Evolutionary conservation across 192 early-diverging fungal species (phyloP), one percentile per base, ranked within the genome.

Genomic region (Rhizophagus sp.): DNA sequence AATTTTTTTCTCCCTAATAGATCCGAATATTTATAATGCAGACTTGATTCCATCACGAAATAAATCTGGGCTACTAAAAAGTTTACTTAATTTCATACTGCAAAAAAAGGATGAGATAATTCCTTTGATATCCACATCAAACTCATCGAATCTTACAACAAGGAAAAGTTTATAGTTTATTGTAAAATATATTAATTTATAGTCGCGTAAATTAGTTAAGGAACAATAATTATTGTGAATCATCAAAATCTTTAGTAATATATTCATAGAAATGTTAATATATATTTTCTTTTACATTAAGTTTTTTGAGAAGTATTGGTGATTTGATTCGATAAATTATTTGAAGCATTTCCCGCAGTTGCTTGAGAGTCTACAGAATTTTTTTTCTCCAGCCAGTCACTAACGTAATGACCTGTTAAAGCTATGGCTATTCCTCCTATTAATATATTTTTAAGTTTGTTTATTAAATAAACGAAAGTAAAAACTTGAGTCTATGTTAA

Each of bases 31-130:
- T 47, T n/a, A 67, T 27, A 69, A 79, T 66, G n/a, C 3, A 12
- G 78, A 71, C 47, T 22, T 4, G 13, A 44, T 70, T 39, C 78
- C 67, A 2, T 47, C 67, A 79, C 34, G 78, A 62, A 52, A 71
- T 17, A 79, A 62, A 36, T 33, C 39, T 7, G 78, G 78, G 52
- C 15, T 79, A 13, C 33, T 79, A 1, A 79, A 79, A 39, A 79
- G 71, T 52, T 68, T 71, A 11, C n/a, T 79, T 1, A 79, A 65
- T 57, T 57, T 79, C 33, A 34, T 79, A 57, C 25, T 79, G 39
- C 78, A 79, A 61, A 79, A 79, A 44, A 79, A 79, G 30, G 67
- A 71, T 61, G 49, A 69, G 4, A 11, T 79, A 17, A 79, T 79
- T 61, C 78, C 78, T 36, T 62, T 62, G 57, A 39, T 27, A 27